Base-by-base conservation (phyloP, 306 rosid species). In the Luffa acutangula region DNA sequence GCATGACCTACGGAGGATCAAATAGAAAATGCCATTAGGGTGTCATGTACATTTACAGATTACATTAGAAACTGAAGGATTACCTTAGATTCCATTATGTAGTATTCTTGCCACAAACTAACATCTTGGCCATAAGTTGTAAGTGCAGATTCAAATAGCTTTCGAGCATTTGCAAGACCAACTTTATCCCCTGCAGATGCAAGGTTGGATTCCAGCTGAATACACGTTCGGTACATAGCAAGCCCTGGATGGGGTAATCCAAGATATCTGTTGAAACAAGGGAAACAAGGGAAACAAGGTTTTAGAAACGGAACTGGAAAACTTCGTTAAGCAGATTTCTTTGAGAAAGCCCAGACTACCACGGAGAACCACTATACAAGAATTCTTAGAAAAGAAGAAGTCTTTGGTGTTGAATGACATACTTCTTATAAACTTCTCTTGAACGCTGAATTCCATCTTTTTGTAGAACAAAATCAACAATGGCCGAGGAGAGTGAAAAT, bases 181-280 rank as follows among this genome's bases (percentile, higher is more conserved):
- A 81, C 89, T 88, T 89, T 92, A 80, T 89, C 89, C 65, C 97
- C 93, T 18, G 52, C 65, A 49, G 87, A 87, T 53, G 98, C 90
- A 80, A 91, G 84, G 77, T 89, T 90, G 80, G 89, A 82, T 89
- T 95, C 97, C 83, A 95, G 80, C 78, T 90, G 93, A 71, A 91
- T 91, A 88, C 97, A 92, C 17, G 84, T 85, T 66, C 77, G 88
- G 83, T 85, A 90, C 76, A 88, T 45, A 56, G 84, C 93, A 81
- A 92, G 91, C 80, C 99, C 96, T 0, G 99, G 96, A 85, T 74
- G 97, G 31, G 97, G 97, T 75, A 92, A 83, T 81, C 90, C 89
- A 49, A 86, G 85, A 87, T 82, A 95, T 76, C 99, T 95, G 97
- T 78, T 63, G 75, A 64, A 87, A 80, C 70, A 76, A 45, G 15